phyloP scores from a whole-genome alignment of 129 eudicot species.

The Tagetes patula region DNA sequence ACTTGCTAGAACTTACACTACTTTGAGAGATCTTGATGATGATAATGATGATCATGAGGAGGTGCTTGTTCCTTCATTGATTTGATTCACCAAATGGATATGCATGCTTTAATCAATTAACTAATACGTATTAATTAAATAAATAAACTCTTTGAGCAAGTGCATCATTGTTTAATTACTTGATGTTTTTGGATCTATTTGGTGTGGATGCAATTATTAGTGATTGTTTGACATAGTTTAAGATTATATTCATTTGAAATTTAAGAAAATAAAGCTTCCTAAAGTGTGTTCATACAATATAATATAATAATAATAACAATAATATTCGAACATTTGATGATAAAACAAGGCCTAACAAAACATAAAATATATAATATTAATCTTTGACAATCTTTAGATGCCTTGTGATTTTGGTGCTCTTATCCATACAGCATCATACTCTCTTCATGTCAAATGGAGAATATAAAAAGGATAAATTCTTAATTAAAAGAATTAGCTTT shows the following conservation, averaged over 20 bases:
- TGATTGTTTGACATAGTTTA: constrained; percentile 23
- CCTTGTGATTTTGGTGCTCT: constrained; percentile 19
- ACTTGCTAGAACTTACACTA: constrained; percentile 46
- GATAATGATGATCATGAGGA: constrained; percentile 20
- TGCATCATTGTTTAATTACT: constrained; percentile 19
- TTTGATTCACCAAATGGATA: constrained; percentile 25
- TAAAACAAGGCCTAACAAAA: constrained; percentile 34
- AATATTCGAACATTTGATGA: constrained; percentile 18
- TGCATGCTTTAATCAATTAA: constrained; percentile 6
- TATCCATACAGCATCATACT: constrained; percentile 28
- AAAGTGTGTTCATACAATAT: constrained; percentile 10
- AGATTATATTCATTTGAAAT: neutral
- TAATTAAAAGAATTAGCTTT: constrained; percentile 12
- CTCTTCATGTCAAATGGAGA: constrained; percentile 31
- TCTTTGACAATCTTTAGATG: constrained; percentile 12
- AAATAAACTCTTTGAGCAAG: constrained; percentile 24
- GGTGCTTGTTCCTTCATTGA: constrained; percentile 48
- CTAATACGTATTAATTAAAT: constrained; percentile 9
- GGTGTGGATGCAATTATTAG: constrained; percentile 27
- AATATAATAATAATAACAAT: constrained; percentile 18
- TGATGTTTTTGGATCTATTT: constrained; percentile 19
- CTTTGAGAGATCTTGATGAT: constrained; percentile 59
- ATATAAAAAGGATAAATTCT: constrained; percentile 16
- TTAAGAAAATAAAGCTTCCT: neutral
- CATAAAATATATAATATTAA: constrained; percentile 24